These are phyloP conservation scores for Quercus wislizeni DNA, from an alignment of 306 rosid species.

Conservation along the genomic window DNA sequence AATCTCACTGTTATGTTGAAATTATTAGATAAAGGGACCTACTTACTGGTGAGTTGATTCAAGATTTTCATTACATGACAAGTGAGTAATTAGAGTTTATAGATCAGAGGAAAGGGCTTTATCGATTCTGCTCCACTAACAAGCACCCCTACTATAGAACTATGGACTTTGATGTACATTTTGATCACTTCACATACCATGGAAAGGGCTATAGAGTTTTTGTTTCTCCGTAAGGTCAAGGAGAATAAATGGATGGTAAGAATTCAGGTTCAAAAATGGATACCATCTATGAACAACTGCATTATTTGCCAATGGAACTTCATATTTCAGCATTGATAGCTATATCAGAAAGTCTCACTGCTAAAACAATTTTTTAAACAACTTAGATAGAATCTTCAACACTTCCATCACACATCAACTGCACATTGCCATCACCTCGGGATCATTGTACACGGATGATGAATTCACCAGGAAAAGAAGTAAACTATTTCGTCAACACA, in stretches of 20 bases:
- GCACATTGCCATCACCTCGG: too few relatives aligned
- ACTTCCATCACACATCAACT: too few relatives aligned
- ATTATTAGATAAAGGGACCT: constrained; percentile 80
- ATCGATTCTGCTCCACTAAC: constrained; percentile 73
- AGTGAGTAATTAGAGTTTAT: constrained; percentile 58
- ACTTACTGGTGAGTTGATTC: constrained; percentile 58
- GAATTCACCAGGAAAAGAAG: too few relatives aligned
- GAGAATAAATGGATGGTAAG: neutral
- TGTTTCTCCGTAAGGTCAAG: neutral
- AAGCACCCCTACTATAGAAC: constrained; percentile 82
- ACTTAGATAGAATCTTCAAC: too few relatives aligned
- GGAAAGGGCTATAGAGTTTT: neutral
- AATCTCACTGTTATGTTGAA: constrained; percentile 4
- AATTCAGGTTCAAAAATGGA: too few relatives aligned
- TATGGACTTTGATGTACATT: constrained; percentile 77
- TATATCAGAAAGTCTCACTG: too few relatives aligned
- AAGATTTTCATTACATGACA: constrained; percentile 57
- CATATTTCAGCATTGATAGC: too few relatives aligned
- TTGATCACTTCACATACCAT: constrained; percentile 63
- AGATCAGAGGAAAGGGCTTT: constrained; percentile 56
- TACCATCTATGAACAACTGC: too few relatives aligned
- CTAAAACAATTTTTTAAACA: too few relatives aligned
- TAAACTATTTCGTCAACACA: too few relatives aligned
- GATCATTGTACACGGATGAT: too few relatives aligned
- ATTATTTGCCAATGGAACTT: too few relatives aligned